Conservation (phyloP, 768 basidiomycete species). For the Mycena polygramma region DNA sequence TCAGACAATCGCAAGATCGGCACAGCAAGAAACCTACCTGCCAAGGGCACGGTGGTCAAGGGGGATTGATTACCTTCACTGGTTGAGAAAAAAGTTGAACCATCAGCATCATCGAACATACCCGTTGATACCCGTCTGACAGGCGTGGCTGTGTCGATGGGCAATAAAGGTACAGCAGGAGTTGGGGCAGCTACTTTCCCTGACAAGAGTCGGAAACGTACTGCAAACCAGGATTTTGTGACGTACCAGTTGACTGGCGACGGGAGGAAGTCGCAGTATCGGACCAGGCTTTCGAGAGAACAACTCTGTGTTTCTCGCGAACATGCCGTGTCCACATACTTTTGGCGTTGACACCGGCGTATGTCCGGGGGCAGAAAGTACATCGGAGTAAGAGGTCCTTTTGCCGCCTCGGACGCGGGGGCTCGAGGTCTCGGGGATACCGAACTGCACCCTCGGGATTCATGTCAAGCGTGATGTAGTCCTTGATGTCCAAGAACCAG, state of each 20-base stretch:
- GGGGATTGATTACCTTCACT: constrained; percentile 13
- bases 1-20: not conserved
- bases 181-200: constrained; percentile 10
- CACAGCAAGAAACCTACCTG: not conserved
- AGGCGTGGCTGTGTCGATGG: constrained; percentile 28
- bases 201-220: not conserved
- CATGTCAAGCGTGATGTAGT: constrained; percentile 54
- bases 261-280: constrained; percentile 34
- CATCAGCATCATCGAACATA: constrained; percentile 11
- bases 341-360: constrained; percentile 71
- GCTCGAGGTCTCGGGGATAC: constrained; percentile 68
- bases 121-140: constrained; percentile 18
- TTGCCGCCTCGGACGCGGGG: constrained; percentile 59
- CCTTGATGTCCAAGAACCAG: constrained; percentile 66
- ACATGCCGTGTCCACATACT: constrained; percentile 75
- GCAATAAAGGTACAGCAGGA: not conserved
- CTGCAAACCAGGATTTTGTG: not conserved
- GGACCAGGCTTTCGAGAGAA: constrained; percentile 62
- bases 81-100: constrained; percentile 26
- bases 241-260: constrained; percentile 23
- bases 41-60: constrained; percentile 14
- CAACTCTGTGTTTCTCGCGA: constrained; percentile 72
- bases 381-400: constrained; percentile 55
- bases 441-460: constrained; percentile 54
- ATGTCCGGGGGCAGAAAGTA: constrained; percentile 69